Evolutionary conservation across 371 early-diverging fungal species (phyloP).

Genomic region (Actinomortierella ambigua): DNA sequence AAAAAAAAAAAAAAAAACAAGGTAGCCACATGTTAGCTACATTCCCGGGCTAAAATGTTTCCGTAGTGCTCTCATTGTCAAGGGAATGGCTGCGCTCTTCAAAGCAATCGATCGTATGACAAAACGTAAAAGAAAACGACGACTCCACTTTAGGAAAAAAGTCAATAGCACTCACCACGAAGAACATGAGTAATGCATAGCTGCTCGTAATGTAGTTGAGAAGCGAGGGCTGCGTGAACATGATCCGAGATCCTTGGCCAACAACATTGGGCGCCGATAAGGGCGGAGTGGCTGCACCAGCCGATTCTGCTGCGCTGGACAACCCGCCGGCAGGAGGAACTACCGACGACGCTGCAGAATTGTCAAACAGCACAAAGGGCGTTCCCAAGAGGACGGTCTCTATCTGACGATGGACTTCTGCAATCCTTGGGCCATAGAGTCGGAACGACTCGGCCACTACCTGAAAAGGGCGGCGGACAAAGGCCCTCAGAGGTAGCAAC

Average conservation of each 20-base stretch:
- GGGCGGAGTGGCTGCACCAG: background rate
- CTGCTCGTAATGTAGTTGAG: slow-evolving; percentile 42
- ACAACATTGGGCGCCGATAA: background rate
- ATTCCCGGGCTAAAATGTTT: no score
- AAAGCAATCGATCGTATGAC: background rate
- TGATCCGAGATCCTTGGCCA: background rate
- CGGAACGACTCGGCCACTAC: slow-evolving; percentile 38
- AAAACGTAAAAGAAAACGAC: background rate
- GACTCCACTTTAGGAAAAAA: background rate
- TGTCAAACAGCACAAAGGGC: slow-evolving; percentile 16
- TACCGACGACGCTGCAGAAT: background rate
- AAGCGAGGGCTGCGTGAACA: slow-evolving; percentile 27
- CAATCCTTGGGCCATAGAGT: slow-evolving; percentile 31
- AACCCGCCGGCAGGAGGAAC: background rate
- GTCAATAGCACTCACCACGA: slow-evolving; percentile 29
- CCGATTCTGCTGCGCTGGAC: background rate
- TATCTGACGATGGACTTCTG: slow-evolving; percentile 17
- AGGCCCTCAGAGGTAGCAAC: slow-evolving; percentile 42
- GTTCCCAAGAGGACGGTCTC: slow-evolving; percentile 27
- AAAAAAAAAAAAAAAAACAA: background rate
- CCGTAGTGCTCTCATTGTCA: background rate
- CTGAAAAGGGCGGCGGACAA: slow-evolving; percentile 43
- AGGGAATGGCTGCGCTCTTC: background rate
- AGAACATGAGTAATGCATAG: slow-evolving; percentile 41
- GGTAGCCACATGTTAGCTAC: background rate